Conservation (phyloP, 2,329 filamentous ascomycete genomes). For the Elsinoe fawcettii region DNA sequence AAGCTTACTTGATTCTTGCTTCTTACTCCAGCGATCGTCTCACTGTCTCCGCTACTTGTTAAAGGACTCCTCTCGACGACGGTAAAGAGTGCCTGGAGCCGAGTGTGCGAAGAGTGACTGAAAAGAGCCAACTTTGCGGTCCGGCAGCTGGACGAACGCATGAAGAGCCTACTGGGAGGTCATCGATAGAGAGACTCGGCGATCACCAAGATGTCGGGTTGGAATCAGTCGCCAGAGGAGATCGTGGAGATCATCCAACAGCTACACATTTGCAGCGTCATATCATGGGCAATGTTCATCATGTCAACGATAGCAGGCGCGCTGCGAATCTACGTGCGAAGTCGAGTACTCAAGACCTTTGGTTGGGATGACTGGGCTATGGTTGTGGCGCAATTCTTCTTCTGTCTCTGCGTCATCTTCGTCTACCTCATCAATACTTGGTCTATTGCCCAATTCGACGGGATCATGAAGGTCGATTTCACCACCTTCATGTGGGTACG, state of each 20-base stretch:
- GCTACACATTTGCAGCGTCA: not conserved
- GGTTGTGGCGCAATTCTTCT: conserved; percentile 21
- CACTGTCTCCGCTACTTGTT: not conserved
- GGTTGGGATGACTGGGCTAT: conserved; percentile 40
- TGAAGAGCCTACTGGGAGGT: not conserved
- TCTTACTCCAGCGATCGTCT: not conserved
- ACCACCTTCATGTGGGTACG: not conserved
- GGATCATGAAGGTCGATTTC: not conserved
- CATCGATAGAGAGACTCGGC: not conserved
- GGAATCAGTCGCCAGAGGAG: not conserved
- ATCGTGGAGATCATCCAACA: not conserved
- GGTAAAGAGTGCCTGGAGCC: not conserved
- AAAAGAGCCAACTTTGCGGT: not conserved
- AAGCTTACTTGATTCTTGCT: conserved; percentile 10
- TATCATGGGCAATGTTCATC: conserved; percentile 20
- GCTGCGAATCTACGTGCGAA: conserved; percentile 35
- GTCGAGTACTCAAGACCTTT: conserved; percentile 32
- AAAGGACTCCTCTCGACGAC: not conserved
- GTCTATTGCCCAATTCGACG: not conserved
- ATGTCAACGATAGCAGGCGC: conserved; percentile 33
- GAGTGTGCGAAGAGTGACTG: not conserved
- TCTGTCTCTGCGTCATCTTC: conserved; percentile 5
- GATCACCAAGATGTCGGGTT: not conserved
- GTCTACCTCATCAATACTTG: not conserved
- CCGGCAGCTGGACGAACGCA: not conserved